Base-by-base conservation (phyloP, 2,329 filamentous ascomycete genomes). In the Aspergillus pseudoviridinutans region DNA sequence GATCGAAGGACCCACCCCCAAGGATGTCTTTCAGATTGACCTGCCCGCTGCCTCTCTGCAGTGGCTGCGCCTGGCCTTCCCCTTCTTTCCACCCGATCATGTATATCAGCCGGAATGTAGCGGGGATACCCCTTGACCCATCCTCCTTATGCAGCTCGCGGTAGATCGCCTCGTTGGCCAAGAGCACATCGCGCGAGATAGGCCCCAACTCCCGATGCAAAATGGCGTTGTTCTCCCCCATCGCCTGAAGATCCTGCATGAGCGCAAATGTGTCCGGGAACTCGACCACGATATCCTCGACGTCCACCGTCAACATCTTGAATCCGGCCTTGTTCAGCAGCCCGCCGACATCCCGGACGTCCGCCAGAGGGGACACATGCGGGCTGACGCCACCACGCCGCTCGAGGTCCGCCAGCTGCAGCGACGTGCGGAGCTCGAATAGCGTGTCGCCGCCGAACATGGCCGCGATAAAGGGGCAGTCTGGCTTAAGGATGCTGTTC, bases 11-110 rank as follows among this genome's bases (percentile, higher is more conserved):
- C 27, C 76, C 76, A 56, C 76, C 76, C 10, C 77, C 85, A 22
- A 90, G 72, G 20, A 96, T 80, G 73, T 97, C 92, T 74, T 94
- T 96, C 61, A 99, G 82, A 74, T 90, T 96, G 46, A 96, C 78
- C 70, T 96, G 82, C 9, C 91, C 94, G 62, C 88, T 96, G 0
- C 94, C 94, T 64, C 94, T 84, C 63, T 87, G 77, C 57, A 97
- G 77, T 4, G 94, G 92, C 75, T 93, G 81, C 2, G 87, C 81
- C 76, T 97, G 92, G 54, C 87, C 84, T 29, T 84, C 82, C 1
- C 90, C 88, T 64, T 92, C 90, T 71, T 93, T 95, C 94, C 94
- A 99, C 0, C 94, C 94, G 75, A 99, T 99, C 92, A 97, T 97
- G 74, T 94, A 96, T 60, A 99, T 97, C 66, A 96, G 83, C 65